A percentile compares a stretch with the other conserved stretches of the same genome.
These are phyloP conservation scores for Syzygium malaccense DNA, from an alignment of 441 rosid species.

Conservation along the genomic window DNA sequence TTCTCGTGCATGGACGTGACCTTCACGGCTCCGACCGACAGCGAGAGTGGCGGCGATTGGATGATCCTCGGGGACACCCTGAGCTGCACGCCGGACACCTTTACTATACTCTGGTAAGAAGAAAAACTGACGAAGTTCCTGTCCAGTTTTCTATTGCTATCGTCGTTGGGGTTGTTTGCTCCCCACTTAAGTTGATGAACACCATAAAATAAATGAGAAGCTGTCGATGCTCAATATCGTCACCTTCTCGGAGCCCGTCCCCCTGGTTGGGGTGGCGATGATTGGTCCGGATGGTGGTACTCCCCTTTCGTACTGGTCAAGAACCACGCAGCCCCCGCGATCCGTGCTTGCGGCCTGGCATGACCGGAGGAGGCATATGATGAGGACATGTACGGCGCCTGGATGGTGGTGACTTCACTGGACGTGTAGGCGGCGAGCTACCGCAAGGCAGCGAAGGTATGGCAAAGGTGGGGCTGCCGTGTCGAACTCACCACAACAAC, in stretches of 20 bases:
- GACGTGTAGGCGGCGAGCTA: not conserved
- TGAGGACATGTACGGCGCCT: no score
- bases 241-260: no score
- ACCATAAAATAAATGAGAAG: not conserved
- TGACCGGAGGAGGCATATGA: no score
- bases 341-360: no score
- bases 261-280: no score
- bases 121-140: not conserved
- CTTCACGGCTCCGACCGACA: not conserved
- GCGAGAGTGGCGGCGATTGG: not conserved
- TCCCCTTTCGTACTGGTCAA: no score
- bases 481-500: no score
- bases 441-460: not conserved
- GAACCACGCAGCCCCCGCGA: no score
- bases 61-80: not conserved
- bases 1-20: not conserved
- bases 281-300: no score
- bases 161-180: not conserved
- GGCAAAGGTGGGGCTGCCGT: no score
- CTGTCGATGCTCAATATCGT: not conserved
- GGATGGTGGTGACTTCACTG: not conserved
- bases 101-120: not conserved
- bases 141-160: not conserved
- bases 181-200: not conserved
- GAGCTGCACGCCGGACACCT: not conserved